Percentiles rank a stretch among this genome's conserved stretches.
Conservation (phyloP, 2,329 filamentous ascomycete genomes). For the Aspergillus sp. region DNA sequence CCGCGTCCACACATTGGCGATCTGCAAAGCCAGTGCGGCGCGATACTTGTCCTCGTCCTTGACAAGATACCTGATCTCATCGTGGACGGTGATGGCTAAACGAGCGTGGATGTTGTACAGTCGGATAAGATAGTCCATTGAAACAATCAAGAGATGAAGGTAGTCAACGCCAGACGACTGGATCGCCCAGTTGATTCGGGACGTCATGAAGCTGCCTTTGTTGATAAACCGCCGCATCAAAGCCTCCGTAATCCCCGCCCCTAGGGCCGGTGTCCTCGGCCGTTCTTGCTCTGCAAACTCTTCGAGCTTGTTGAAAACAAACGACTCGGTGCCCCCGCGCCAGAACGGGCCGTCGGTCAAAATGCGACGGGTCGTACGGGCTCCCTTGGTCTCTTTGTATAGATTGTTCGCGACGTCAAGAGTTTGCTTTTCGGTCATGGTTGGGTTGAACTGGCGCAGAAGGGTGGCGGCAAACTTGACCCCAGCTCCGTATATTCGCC, state of each 20-base stretch:
- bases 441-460: constrained; percentile 86
- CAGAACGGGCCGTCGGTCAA: constrained; percentile 74
- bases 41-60: constrained; percentile 77
- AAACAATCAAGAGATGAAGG: constrained; percentile 81
- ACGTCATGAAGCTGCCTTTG: constrained; percentile 88
- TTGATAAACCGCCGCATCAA: constrained; percentile 79
- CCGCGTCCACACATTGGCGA: constrained; percentile 91
- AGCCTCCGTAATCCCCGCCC: constrained; percentile 91
- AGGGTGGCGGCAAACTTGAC: constrained; percentile 86
- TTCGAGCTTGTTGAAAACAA: constrained; percentile 96
- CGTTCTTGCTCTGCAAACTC: constrained; percentile 93
- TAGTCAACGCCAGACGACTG: constrained; percentile 97
- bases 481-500: constrained; percentile 95
- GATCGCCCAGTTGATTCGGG: constrained; percentile 97
- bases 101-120: constrained; percentile 79
- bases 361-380: constrained; percentile 65
- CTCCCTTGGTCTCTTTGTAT: constrained; percentile 83
- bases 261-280: constrained; percentile 82
- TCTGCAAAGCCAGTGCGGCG: constrained; percentile 82
- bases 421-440: constrained; percentile 69
- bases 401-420: constrained; percentile 65
- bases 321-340: constrained; percentile 92
- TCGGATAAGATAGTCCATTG: constrained; percentile 86
- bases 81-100: constrained; percentile 87
- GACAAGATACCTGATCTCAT: constrained; percentile 92